Evolutionary conservation across 257 asterid species (phyloP), one percentile per base, ranked within the genome.

Genomic region (Euphrasia confusa): DNA sequence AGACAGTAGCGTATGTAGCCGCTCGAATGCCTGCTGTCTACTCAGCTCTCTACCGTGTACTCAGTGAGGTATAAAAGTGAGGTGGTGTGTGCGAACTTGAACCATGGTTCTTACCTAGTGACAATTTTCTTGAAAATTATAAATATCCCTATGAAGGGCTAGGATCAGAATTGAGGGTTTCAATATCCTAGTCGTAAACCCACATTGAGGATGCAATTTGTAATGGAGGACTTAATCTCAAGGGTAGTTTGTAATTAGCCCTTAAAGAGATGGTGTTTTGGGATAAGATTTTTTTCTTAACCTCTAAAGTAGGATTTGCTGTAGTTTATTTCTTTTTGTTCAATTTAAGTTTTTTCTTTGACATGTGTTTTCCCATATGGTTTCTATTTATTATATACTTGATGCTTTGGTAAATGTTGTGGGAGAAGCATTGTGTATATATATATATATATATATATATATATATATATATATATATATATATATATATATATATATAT

Each of bases 1-100:
- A 92, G 68, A 74, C 97, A 11, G 63, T 85, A 26, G 97, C 99
- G 11, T 92, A 92, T 71, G 93, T 92, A 1, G 99, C 96, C 1
- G 81, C 96, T 60, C 96, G 99, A 15, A 89, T 92, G 97, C 99
- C 99, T 42, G 95, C 99, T 2, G 96, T 92, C 56, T 86, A 83
- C 75, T 82, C 94, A 8, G 95, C 97, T 27, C 83, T 85, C 59
- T 82, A 78, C 71, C 86, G 99, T 30, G 88, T 92, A 57, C 87
- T 92, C 56, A 81, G 81, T 65, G 99, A 92, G 97, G 99, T 92
- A 79, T 65, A 45, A 39, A 65, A 74, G 50, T 61, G 66, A 52
- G 58, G 54, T 48, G 3, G 58, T 24, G 44, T 28, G 13, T 13
- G 67, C 24, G 24, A 21, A 21, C 24, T 21, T 21, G 24, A 21